These are phyloP conservation scores for Starmerella gropengiesseri DNA, from an alignment of 805 yeast genomes.

Conservation along the genomic window DNA sequence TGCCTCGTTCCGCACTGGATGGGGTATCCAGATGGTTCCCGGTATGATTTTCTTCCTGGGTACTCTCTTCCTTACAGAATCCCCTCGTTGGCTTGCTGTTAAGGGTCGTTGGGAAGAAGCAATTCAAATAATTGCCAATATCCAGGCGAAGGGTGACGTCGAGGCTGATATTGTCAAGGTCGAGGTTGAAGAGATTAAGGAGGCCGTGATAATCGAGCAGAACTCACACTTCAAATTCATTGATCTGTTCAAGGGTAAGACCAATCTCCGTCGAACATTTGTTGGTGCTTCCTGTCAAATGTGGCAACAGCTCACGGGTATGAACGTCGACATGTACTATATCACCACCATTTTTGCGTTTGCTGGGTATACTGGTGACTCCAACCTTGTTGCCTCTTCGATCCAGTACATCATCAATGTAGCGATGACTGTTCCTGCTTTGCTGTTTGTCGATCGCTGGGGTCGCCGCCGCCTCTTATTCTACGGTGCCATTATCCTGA, in stretches of 20 bases:
- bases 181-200: conserved; percentile 50
- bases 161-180: conserved; percentile 36
- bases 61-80: conserved; percentile 32
- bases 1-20: conserved; percentile 49
- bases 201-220: conserved; percentile 45
- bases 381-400: conserved; percentile 45
- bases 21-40: conserved; percentile 52
- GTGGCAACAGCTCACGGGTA: conserved; percentile 60
- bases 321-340: conserved; percentile 61
- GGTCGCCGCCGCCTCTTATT: conserved; percentile 59
- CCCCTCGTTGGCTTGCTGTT: conserved; percentile 38
- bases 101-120: conserved; percentile 42
- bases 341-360: conserved; percentile 46
- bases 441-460: conserved; percentile 42
- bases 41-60: conserved; percentile 37
- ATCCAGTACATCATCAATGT: conserved; percentile 36
- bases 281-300: conserved; percentile 32
- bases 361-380: conserved; percentile 38
- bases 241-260: conserved; percentile 38
- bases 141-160: conserved; percentile 29
- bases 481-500: conserved; percentile 54
- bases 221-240: conserved; percentile 37
- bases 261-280: conserved; percentile 25
- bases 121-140: conserved; percentile 27
- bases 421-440: conserved; percentile 48